Percentiles rank a stretch among this genome's conserved stretches.
Conservation (phyloP, 116 monocot genomes). For the Papilionanthe hybrid region DNA sequence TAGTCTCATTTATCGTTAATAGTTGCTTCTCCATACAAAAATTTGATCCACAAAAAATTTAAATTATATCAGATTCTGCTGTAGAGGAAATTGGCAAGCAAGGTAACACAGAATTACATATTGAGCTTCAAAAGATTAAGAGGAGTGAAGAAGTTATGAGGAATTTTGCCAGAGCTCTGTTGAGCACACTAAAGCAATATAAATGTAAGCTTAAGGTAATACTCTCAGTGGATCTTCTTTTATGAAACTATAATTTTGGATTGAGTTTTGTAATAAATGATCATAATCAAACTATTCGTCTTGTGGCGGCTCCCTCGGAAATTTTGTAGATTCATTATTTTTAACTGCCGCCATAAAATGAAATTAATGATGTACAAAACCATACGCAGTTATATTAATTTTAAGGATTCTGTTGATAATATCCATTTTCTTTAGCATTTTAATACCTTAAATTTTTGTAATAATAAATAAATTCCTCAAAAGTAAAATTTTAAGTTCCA, state of each 20-base stretch:
- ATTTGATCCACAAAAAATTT: slow-evolving; percentile 2
- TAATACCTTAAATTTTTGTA: neutral
- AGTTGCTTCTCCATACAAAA: slow-evolving; percentile 9
- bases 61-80: slow-evolving; percentile 13
- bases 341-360: neutral
- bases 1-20: neutral
- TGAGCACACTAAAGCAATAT: slow-evolving; percentile 59
- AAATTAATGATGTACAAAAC: neutral
- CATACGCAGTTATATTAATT: neutral
- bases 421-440: neutral
- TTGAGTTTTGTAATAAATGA: neutral
- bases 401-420: neutral
- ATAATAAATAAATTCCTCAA: neutral
- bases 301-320: neutral
- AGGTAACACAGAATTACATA: slow-evolving; percentile 5
- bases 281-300: neutral
- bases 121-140: slow-evolving; percentile 27
- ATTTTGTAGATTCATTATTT: neutral
- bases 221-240: neutral
- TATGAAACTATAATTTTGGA: neutral
- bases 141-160: slow-evolving; percentile 51
- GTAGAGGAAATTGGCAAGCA: neutral
- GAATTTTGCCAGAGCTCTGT: slow-evolving; percentile 60
- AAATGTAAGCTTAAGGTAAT: slow-evolving; percentile 57
- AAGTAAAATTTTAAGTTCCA: neutral